Conservation (phyloP, 108 stramenopile genomes). For the Pseudonitzschia delicatissima region DNA sequence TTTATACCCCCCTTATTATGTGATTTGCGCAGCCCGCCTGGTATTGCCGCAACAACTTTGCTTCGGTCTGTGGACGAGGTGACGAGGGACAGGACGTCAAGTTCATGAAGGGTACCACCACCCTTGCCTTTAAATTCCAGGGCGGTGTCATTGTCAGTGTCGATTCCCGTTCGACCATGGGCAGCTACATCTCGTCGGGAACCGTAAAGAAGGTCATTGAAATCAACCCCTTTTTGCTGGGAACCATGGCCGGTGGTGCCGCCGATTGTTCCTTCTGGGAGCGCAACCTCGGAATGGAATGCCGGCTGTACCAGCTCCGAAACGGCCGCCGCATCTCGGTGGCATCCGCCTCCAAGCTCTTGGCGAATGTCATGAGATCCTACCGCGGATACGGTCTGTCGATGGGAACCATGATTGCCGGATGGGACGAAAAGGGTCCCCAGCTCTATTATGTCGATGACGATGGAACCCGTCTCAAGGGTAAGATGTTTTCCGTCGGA, state of each 20-base stretch:
- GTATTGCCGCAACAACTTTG: conserved; percentile 85
- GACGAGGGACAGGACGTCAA: conserved; percentile 80
- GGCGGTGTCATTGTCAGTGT: conserved; percentile 94
- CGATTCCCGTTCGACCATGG: conserved; percentile 98
- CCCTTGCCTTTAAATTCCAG: conserved; percentile 98
- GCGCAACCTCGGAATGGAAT: conserved; percentile 95
- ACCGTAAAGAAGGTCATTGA: conserved; percentile 99
- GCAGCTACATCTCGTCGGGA: conserved; percentile 95
- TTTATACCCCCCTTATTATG: no score
- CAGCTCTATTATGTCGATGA: conserved; percentile 99
- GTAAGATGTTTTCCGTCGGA: conserved; percentile 97
- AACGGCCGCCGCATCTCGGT: conserved; percentile 98
- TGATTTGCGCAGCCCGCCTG: conserved; percentile 70
- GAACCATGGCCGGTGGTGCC: conserved; percentile 99
- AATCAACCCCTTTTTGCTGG: conserved; percentile 98
- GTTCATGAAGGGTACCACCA: conserved; percentile 99
- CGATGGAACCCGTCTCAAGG: conserved; percentile 97
- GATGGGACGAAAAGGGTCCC: conserved; percentile 98
- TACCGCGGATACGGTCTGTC: conserved; percentile 98
- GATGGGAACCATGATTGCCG: conserved; percentile 99
- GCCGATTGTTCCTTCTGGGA: conserved; percentile 99
- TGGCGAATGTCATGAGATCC: conserved; percentile 95
- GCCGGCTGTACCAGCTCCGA: conserved; percentile 95
- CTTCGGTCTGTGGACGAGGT: conserved; percentile 79
- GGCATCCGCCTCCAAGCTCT: conserved; percentile 94